A percentile compares a stretch with the other conserved stretches of the same genome.
Evolutionary conservation across 805 yeast genomes (phyloP).

Genomic region (Yueomyces sinensis): DNA sequence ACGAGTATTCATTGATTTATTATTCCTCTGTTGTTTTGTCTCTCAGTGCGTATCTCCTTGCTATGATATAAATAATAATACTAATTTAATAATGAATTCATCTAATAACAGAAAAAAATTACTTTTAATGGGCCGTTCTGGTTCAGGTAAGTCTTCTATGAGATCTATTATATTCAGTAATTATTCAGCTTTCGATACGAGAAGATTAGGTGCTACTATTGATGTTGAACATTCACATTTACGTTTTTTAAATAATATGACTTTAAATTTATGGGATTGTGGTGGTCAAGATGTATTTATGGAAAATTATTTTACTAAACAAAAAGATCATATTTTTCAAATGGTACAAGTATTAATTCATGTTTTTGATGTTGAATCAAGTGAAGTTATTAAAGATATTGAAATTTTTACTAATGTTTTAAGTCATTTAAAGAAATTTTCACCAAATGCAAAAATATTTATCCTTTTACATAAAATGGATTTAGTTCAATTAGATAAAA

Average conservation of each 20-base stretch:
- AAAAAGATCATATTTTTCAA: constrained; percentile 83
- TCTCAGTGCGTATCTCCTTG: too few relatives aligned
- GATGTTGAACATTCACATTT: constrained; percentile 97
- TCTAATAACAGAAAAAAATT: constrained; percentile 42
- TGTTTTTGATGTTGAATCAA: constrained; percentile 91
- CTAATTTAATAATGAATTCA: too few relatives aligned
- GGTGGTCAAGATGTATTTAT: constrained; percentile 96
- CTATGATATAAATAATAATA: too few relatives aligned
- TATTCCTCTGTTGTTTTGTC: too few relatives aligned
- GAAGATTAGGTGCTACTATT: constrained; percentile 91
- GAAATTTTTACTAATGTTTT: constrained; percentile 81
- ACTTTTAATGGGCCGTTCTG: constrained; percentile 78
- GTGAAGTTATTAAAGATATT: constrained; percentile 83
- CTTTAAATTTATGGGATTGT: constrained; percentile 93
- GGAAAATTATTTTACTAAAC: constrained; percentile 84
- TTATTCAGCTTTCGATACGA: constrained; percentile 91
- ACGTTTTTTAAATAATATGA: constrained; percentile 87
- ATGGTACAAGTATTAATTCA: constrained; percentile 93
- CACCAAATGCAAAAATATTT: constrained; percentile 86
- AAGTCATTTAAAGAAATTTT: constrained; percentile 65
- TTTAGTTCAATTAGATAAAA: constrained; percentile 71
- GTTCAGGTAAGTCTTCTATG: constrained; percentile 97
- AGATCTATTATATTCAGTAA: constrained; percentile 90
- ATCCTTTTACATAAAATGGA: constrained; percentile 94
- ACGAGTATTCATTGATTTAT: too few relatives aligned